Base-by-base conservation (phyloP, 192 early-diverging fungal genomes). In the Oehlia diaphana region DNA sequence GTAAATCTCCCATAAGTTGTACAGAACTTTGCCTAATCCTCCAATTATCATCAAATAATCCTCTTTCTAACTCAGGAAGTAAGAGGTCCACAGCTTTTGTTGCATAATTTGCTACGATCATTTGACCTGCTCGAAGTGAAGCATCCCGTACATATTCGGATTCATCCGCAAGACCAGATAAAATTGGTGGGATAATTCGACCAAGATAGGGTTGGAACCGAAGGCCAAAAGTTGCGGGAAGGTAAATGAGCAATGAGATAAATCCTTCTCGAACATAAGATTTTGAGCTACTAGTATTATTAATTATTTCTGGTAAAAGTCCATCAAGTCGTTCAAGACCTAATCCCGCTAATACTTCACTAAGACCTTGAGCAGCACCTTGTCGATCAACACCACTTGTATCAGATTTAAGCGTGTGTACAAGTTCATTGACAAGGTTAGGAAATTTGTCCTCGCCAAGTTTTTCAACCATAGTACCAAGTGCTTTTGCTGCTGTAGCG, bases 331-430 rank as follows among this genome's bases (percentile, higher is more conserved):
- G 89, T 66, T 90, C 88, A 42, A 97, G 77, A 16, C 97, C 97
- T 26, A 98, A 84, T 65, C 97, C 97, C 10, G 96, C 89, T 8
- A 99, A 84, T 12, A 99, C 92, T 83, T 99, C 98, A 31, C 92
- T 92, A 75, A 99, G 87, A 77, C 98, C 98, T 87, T 99, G 98
- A 5, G 98, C 96, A 37, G 98, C 96, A 81, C 98, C 98, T 49
- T 93, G 93, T 28, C 97, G 92, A 81, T 99, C 97, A 21, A 98
- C 97, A 73, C 92, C 94, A 58, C 92, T 92, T n/a, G 91, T 92
- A 73, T 98, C 96, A 53, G 89, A 91, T 85, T 96, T 95, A 73
- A 99, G 94, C 10, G 92, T 96, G 42, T 88, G 86, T 13, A 97
- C 71, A 10, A 99, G 88, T 49, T 99, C 97, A 23, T 89, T 86